Base-by-base conservation (phyloP, 2,329 filamentous ascomycete species). In the Botrytis paeoniae region DNA sequence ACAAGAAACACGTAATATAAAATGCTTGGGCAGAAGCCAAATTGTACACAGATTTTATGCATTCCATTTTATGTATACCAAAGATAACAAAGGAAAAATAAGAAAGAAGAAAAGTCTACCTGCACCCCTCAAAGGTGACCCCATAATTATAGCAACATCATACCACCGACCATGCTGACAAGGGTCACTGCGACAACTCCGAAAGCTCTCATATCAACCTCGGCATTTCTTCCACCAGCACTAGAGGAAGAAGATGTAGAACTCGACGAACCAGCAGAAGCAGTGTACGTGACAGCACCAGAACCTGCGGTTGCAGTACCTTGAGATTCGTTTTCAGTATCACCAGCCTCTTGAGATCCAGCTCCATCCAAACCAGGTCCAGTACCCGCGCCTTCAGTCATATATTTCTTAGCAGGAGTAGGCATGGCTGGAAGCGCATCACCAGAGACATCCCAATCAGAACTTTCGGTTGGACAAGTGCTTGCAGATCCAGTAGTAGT, bases 391-490 rank as follows among this genome's bases (percentile, higher is more conserved):
- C 86, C 86, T n/a, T 83, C 81, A 73, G 81, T 81, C 80, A 87
- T 82, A 80, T 82, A 86, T 69, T 83, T 76, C 59, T 75, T 68
- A 7, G 75, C 81, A 69, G 80, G 76, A 45, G 84, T 84, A 45
- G 86, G 86, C 62, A 87, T 83, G 39, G 84, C 83, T 39, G 86
- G 86, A 14, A 88, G 84, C 20, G 77, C 73, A 75, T 84, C 81
- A 48, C 82, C 79, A 57, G 81, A 79, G 68, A 87, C 83, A 70
- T 87, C 81, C 86, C 86, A 88, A 69, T 83, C 83, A 70, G 77
- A 75, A 76, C 81, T 83, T 75, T 82, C 74, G 9, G 80, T 69
- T 39, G 86, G 86, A 81, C 86, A 88, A n/a, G 81, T 73, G 57
- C 82, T 83, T 20, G 83, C 76, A 37, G 77, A 63, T 66, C 65